Percentiles rank a stretch among this genome's conserved stretches.
These are phyloP conservation scores for Ogataea minuta DNA, from an alignment of 805 yeast species.

Conservation along the genomic window DNA sequence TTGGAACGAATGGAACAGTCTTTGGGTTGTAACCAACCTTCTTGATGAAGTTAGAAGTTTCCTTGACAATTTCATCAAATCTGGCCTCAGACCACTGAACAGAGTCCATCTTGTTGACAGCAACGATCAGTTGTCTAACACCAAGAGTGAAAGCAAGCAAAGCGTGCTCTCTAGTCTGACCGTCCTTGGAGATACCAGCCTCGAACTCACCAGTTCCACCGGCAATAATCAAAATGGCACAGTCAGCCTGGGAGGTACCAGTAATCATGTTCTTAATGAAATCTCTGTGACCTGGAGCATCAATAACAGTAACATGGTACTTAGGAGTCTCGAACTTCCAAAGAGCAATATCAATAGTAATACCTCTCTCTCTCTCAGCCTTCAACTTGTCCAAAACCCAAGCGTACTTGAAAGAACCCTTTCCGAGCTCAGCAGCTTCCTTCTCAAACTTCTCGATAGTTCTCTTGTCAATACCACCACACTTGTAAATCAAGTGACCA, in stretches of 20 bases:
- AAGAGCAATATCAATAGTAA: constrained; percentile 90
- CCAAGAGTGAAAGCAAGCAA: constrained; percentile 86
- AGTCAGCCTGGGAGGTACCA: constrained; percentile 92
- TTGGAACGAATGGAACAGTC: constrained; percentile 84
- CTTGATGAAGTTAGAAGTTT: constrained; percentile 77
- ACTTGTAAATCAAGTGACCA: constrained; percentile 98
- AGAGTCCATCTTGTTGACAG: constrained; percentile 94
- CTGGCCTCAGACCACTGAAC: constrained; percentile 83
- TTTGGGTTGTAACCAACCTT: constrained; percentile 83
- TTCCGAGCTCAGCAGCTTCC: constrained; percentile 97
- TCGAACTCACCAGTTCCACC: constrained; percentile 94
- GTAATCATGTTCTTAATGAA: constrained; percentile 95
- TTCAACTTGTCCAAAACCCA: constrained; percentile 94
- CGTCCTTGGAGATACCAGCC: constrained; percentile 93
- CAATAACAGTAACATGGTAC: constrained; percentile 82
- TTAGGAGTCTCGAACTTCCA: constrained; percentile 93
- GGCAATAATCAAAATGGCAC: constrained; percentile 87
- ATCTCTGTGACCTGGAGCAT: constrained; percentile 96
- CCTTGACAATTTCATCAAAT: constrained; percentile 74
- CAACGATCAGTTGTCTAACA: constrained; percentile 83
- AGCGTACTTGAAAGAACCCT: constrained; percentile 97
- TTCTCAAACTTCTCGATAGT: constrained; percentile 97
- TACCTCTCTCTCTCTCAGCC: constrained; percentile 98
- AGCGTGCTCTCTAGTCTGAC: constrained; percentile 96
- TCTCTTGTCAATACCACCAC: constrained; percentile 99